phyloP scores from a whole-genome alignment of 192 early-diverging fungal genomes.

The Thamnidium elegans region DNA sequence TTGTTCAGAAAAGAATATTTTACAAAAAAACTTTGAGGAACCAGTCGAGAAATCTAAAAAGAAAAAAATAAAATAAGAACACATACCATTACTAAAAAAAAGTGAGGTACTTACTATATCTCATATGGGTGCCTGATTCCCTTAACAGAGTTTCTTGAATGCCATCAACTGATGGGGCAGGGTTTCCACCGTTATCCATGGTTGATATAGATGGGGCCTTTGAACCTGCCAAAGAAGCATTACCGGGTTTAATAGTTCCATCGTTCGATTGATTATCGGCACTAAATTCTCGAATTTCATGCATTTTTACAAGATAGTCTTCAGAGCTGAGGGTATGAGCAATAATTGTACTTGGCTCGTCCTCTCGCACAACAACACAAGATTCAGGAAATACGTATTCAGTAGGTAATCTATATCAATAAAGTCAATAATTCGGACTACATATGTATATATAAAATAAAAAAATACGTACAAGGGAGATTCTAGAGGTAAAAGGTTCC shows the following conservation, averaged over 20 bases:
- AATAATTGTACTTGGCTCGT: constrained; percentile 92
- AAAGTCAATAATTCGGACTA: not conserved
- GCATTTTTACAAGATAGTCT: constrained; percentile 69
- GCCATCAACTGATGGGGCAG: constrained; percentile 32
- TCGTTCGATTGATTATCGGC: constrained; percentile 12
- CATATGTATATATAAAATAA: not conserved
- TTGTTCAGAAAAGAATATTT: constrained; percentile 88
- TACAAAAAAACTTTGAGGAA: constrained; percentile 79
- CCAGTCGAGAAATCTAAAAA: constrained; percentile 66
- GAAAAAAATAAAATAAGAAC: not conserved
- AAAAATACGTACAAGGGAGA: constrained; percentile 65
- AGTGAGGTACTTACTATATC: constrained; percentile 55
- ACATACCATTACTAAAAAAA: not conserved
- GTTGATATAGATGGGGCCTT: not conserved
- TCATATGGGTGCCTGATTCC: constrained; percentile 71
- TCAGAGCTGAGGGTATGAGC: constrained; percentile 80
- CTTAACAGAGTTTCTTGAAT: constrained; percentile 65
- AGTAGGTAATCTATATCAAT: constrained; percentile 48
- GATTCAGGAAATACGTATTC: constrained; percentile 91
- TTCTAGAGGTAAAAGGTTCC: constrained; percentile 64
- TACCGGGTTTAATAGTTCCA: not conserved
- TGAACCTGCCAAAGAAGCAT: not conserved
- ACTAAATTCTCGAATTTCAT: constrained; percentile 35
- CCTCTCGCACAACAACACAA: constrained; percentile 81
- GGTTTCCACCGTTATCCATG: not conserved